Evolutionary conservation across 192 early-diverging fungal genomes (phyloP), one percentile per base, ranked within the genome.

Genomic region (Gamsiella multidivaricata): DNA sequence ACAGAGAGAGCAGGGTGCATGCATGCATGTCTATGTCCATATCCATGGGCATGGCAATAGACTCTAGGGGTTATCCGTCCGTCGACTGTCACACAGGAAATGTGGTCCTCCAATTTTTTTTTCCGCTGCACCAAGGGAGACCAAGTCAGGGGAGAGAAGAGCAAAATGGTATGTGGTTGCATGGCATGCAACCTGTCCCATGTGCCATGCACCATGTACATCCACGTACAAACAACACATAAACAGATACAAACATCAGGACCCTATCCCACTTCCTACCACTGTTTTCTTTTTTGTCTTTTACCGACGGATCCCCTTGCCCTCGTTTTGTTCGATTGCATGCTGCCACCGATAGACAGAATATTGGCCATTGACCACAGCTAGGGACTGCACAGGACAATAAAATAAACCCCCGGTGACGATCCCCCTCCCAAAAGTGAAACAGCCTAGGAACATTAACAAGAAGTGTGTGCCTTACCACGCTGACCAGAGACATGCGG

Each of bases 401-500:
- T 33, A 26, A 54, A 15, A 10, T 3, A 23, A 10, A 25, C 25
- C 53, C 31, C n/a, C n/a, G n/a, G n/a, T n/a, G n/a, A n/a, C n/a
- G n/a, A n/a, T 31, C 18, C 51, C 51, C 51, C 51, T 6, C 3
- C 7, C 12, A 6, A 28, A 22, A 53, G 25, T 31, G 29, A 1
- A 49, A 49, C n/a, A n/a, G 22, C 23, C 22, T 22, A 42, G 56
- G 25, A 65, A 54, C 37, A 37, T 32, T 12, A 41, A 49, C 14
- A 36, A 1, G 46, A 32, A 45, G 8, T 3, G 25, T 17, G 32
- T 31, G 43, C 45, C 73, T 58, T 78, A 78, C 73, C 60, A 78
- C 65, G 46, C 59, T 78, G 37, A 65, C 59, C 23, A 78, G 36
- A n/a, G 73, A 78, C 65, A 78, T 67, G 42, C 73, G 63, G 41